Evolutionary conservation across 2,329 filamentous ascomycete species (phyloP), one percentile per base, ranked within the genome.

Genomic region (Talaromyces sp.): DNA sequence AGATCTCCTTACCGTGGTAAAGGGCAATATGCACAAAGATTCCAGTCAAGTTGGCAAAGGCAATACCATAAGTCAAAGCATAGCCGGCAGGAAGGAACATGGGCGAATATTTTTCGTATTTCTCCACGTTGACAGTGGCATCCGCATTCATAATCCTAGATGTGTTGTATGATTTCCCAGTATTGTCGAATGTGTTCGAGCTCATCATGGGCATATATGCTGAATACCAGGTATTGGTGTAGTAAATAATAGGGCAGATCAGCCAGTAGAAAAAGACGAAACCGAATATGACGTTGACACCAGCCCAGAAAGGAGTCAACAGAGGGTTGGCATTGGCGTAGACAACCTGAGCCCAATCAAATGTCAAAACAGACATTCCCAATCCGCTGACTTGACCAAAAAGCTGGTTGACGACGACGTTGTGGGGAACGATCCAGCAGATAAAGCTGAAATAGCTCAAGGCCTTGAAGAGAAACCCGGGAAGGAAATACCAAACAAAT

Each of bases 361-460:
- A 90, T 0, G 89, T 91, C 65, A 92, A 84, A 1, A 90, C 86
- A 4, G 91, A 79, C 66, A 92, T 75, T 0, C 87, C 89, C 5
- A 92, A 69, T 0, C 90, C 90, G 0, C 87, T 89, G 43, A 81
- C 81, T 19, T 88, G 89, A 0, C 90, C 90, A 70, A 92, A 92
- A 0, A 92, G 73, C 71, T 92, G 89, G 68, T 92, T 92, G 39
- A 92, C 79, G 8, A 90, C 80, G 0, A 87, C 82, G 65, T 87
- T 91, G 57, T 89, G 80, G 1, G 90, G 90, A 0, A 84, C 85
- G 41, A 90, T 83, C 89, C 90, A 92, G 3, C 89, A 91, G 13
- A 86, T 82, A 70, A 91, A 89, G 13, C 87, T 88, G 70, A 92
- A 91, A 6, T 88, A 84, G 69, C 87, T 90, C 13, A 92, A 78